Conservation (phyloP, 495 filamentous ascomycete genomes). For the Talaromyces thailandensis region DNA sequence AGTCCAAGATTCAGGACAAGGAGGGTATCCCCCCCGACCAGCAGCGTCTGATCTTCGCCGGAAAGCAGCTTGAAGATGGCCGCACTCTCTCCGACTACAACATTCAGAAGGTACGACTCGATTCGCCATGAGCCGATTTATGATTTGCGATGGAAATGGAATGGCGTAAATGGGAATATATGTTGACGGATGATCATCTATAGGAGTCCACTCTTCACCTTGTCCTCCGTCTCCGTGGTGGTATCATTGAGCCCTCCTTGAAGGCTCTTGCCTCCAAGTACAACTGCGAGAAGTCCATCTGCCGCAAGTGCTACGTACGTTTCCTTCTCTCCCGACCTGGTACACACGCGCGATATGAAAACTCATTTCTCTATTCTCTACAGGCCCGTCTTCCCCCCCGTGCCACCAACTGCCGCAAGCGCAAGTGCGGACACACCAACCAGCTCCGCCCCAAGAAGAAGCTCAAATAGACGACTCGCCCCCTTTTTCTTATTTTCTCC, state of each 20-base stretch:
- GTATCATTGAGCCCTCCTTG: constrained; percentile 98
- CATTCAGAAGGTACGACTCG: constrained; percentile 86
- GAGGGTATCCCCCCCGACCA: constrained; percentile 99
- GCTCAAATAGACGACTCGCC: constrained; percentile 71
- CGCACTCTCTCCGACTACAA: constrained; percentile 98
- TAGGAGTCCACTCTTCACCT: constrained; percentile 98
- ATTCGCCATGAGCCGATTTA: background rate
- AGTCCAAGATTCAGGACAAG: constrained; percentile 98
- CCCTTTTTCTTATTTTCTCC: background rate
- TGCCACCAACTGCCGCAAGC: constrained; percentile 99
- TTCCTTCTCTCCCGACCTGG: background rate
- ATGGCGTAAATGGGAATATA: background rate
- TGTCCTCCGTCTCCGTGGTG: constrained; percentile 97
- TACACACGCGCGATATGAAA: background rate
- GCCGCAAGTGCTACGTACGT: constrained; percentile 98
- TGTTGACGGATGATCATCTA: constrained; percentile 19
- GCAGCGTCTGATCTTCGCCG: constrained; percentile 98
- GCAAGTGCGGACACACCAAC: constrained; percentile 99
- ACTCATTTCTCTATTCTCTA: constrained; percentile 14
- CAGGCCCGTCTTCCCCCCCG: constrained; percentile 93
- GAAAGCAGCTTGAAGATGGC: constrained; percentile 99
- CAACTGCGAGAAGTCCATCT: constrained; percentile 99
- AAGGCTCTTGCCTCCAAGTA: constrained; percentile 98
- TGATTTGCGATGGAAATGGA: background rate
- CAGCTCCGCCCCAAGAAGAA: constrained; percentile 99